phyloP scores from a whole-genome alignment of 768 basidiomycete genomes.

The Paxillus ammoniavirescens region DNA sequence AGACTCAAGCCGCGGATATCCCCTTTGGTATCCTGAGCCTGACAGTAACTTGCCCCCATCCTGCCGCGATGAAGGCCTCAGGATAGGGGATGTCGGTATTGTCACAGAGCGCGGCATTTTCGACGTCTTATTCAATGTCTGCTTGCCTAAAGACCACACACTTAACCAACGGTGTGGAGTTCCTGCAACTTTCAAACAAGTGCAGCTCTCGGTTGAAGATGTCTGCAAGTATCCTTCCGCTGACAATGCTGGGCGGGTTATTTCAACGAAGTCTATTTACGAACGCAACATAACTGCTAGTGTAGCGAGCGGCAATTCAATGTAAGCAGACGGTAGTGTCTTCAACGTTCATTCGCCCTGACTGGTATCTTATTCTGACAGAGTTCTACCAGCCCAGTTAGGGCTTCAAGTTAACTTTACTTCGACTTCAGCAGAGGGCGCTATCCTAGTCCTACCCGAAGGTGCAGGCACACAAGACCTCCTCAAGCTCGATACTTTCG shows the following conservation, averaged over 20 bases:
- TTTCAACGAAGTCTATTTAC: neutral
- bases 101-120: conserved; percentile 24
- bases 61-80: conserved; percentile 23
- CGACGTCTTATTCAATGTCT: conserved; percentile 34
- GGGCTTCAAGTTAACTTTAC: neutral
- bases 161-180: conserved; percentile 21
- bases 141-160: conserved; percentile 24
- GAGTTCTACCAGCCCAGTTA: no score
- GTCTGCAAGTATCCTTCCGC: neutral
- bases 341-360: no score
- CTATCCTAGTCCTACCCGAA: conserved; percentile 29
- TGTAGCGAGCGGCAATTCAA: neutral
- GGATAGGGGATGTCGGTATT: no score
- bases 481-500: conserved; percentile 3
- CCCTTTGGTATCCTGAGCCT: no score
- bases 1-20: no score
- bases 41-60: conserved; percentile 20
- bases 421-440: conserved; percentile 14
- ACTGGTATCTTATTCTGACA: no score
- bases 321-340: neutral
- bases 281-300: neutral
- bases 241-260: neutral
- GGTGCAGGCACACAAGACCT: conserved; percentile 12
- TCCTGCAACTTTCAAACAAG: conserved; percentile 22
- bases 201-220: conserved; percentile 1